These are phyloP conservation scores for Fagus crenata DNA, from an alignment of 306 rosid genomes.

Conservation along the genomic window DNA sequence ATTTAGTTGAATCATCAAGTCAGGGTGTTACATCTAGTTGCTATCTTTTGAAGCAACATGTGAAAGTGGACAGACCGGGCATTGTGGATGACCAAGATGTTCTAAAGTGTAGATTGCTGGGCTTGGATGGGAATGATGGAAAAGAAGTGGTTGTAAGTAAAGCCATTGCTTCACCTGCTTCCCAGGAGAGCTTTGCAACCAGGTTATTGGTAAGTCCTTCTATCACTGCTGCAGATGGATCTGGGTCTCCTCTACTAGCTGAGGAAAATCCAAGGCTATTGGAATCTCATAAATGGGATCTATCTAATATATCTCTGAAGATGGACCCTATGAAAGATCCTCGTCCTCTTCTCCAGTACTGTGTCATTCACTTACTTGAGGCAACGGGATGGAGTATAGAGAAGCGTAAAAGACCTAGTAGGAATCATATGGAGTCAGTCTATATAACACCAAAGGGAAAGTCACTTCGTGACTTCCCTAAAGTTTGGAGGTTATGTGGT, in stretches of 20 bases:
- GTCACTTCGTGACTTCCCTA: slow-evolving; percentile 69
- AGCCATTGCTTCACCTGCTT: slow-evolving; percentile 75
- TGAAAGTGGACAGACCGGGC: slow-evolving; percentile 37
- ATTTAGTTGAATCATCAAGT: slow-evolving; percentile 75
- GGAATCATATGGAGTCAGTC: slow-evolving; percentile 63
- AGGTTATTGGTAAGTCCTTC: slow-evolving; percentile 60
- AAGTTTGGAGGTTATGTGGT: slow-evolving; percentile 88
- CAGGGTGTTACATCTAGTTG: slow-evolving; percentile 72
- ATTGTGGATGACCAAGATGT: slow-evolving; percentile 37
- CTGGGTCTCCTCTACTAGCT: slow-evolving; percentile 48
- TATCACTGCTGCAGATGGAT: slow-evolving; percentile 42
- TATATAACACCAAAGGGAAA: slow-evolving; percentile 83
- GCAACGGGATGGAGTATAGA: slow-evolving; percentile 83
- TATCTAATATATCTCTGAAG: slow-evolving; percentile 39
- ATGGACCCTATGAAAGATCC: slow-evolving; percentile 53
- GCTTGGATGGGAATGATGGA: slow-evolving; percentile 44
- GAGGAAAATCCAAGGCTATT: slow-evolving; percentile 48
- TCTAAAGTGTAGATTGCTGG: slow-evolving; percentile 38
- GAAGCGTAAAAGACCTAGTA: slow-evolving; percentile 69
- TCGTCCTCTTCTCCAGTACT: slow-evolving; percentile 62
- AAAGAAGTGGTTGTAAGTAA: slow-evolving; percentile 49
- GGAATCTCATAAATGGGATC: slow-evolving; percentile 37
- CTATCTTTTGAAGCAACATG: slow-evolving; percentile 55
- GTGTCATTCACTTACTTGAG: slow-evolving; percentile 52
- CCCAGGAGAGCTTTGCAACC: slow-evolving; percentile 83